These are phyloP conservation scores for Coniochaeta prunicola DNA, from an alignment of 2,329 filamentous ascomycete genomes.

Conservation along the genomic window DNA sequence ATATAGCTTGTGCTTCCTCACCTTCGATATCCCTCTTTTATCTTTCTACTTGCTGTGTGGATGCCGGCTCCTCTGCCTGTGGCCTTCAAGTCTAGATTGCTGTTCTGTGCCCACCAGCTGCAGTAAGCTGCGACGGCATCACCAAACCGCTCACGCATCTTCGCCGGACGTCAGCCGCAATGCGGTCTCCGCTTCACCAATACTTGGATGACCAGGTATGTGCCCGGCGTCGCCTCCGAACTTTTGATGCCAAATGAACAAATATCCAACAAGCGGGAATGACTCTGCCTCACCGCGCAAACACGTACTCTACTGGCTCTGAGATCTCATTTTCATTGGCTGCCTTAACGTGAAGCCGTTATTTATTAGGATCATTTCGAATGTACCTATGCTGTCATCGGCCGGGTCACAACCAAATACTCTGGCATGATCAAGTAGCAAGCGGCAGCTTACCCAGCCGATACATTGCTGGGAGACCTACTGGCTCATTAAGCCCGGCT, in stretches of 20 bases:
- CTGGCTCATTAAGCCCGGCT: too few relatives aligned
- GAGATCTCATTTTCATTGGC: constrained; percentile 35
- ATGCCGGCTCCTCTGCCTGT: too few relatives aligned
- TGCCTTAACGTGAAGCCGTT: constrained; percentile 23
- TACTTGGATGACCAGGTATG: constrained; percentile 31
- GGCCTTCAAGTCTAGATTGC: too few relatives aligned
- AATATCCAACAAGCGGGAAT: constrained; percentile 22
- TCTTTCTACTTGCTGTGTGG: too few relatives aligned
- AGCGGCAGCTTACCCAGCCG: too few relatives aligned
- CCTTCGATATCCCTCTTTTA: too few relatives aligned
- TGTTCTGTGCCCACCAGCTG: too few relatives aligned
- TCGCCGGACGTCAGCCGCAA: constrained; percentile 29
- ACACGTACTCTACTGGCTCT: constrained; percentile 34
- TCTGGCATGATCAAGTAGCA: too few relatives aligned
- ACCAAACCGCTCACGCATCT: constrained; percentile 31
- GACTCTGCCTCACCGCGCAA: constrained; percentile 18
- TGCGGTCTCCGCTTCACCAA: constrained; percentile 36
- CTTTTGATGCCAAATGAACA: constrained; percentile 23
- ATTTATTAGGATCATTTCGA: constrained; percentile 12
- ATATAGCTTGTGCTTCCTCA: too few relatives aligned
- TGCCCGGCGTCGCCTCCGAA: constrained; percentile 29
- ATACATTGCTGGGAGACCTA: too few relatives aligned
- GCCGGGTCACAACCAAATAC: too few relatives aligned
- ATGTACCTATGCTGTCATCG: constrained; percentile 9
- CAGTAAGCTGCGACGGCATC: too few relatives aligned